phyloP scores from a whole-genome alignment of 2,329 filamentous ascomycete species.

The Phaeomoniella chlamydospora region DNA sequence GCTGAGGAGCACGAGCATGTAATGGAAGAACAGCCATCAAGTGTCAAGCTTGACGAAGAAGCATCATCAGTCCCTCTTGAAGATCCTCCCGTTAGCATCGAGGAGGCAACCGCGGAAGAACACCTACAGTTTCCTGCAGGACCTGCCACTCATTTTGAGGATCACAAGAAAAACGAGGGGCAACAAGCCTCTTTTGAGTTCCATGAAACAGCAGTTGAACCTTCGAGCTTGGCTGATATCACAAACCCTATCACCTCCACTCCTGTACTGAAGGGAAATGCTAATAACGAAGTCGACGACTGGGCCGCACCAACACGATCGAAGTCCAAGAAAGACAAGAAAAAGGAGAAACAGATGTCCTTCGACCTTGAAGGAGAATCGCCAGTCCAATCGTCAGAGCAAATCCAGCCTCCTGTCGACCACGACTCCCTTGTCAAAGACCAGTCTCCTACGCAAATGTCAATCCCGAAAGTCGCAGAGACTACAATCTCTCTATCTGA shows the following conservation, averaged over 20 bases:
- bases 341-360: conserved; percentile 7
- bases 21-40: no score
- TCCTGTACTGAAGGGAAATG: no score
- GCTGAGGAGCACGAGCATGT: no score
- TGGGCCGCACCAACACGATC: not conserved
- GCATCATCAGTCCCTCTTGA: no score
- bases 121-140: not conserved
- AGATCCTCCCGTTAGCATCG: no score
- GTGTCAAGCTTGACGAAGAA: no score
- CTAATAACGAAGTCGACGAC: conserved; percentile 1
- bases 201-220: no score
- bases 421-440: no score
- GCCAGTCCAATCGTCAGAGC: not conserved
- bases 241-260: no score
- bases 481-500: no score
- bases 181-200: not conserved
- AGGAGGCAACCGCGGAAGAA: not conserved
- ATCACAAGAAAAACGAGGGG: no score
- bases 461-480: not conserved
- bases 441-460: not conserved
- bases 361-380: conserved; percentile 1
- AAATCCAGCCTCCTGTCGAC: not conserved
- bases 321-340: conserved; percentile 9
- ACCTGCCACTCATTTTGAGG: not conserved
- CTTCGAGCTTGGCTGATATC: no score